Base-by-base conservation (phyloP, 768 basidiomycete species). In the Tephrocybe sp. region DNA sequence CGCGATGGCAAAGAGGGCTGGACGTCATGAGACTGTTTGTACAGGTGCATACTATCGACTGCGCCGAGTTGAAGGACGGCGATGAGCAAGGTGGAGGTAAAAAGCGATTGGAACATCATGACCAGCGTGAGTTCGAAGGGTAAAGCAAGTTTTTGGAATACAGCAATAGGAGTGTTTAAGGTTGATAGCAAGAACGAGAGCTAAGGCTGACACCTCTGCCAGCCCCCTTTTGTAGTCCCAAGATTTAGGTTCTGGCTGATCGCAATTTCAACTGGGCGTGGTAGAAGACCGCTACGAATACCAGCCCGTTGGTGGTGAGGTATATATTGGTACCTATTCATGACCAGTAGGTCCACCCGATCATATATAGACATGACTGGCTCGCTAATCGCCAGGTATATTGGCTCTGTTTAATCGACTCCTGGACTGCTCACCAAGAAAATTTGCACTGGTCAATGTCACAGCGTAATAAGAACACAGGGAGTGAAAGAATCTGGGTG, bases 41-140 rank as follows among this genome's bases (percentile, higher is more conserved):
- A 68, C 26, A 71, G 58, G 46, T 62, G 65, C 17, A 65, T 46
- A 32, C 62, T 63, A 47, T 56, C 52, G 39, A 59, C 65, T 40
- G 63, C 32, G 37, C 54, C 54, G 33, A 68, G 14, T 33, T 51
- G 51, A 44, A 71, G 45, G 47, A 58, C 21, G 23, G 57, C 51
- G 30, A 57, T 47, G 32, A 67, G 62, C 49, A 60, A 26, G 37
- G 55, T 20, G 44, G 62, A 58, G 53, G 63, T 54, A 53, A 62
- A 55, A 39, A 53, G 50, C 45, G 51, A 55, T 50, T 44, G 50
- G 63, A 70, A 68, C 67, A 70, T 67, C 66, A 68, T 66, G 64
- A 51, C 67, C 67, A 56, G 67, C 66, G 60, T 54, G 60, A 62
- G 55, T 62, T 63, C 53, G 14, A 53, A 54, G 49, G 50, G 45